These are phyloP conservation scores for Botrytis galanthina DNA, from an alignment of 2,329 filamentous ascomycete species.

Conservation along the genomic window DNA sequence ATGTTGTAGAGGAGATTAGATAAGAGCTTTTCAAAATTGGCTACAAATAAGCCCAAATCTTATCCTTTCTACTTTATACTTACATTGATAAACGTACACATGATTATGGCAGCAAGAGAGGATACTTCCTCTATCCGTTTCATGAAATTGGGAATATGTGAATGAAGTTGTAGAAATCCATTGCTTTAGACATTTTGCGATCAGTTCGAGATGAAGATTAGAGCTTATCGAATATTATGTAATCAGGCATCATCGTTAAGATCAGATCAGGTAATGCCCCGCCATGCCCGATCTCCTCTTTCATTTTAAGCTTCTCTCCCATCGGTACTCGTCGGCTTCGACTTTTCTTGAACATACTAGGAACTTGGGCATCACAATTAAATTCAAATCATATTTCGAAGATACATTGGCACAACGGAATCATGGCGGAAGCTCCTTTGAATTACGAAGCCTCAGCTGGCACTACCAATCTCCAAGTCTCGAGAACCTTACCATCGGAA, in stretches of 20 bases:
- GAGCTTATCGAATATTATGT: conserved; percentile 1
- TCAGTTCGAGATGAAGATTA: not conserved
- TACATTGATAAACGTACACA: not conserved
- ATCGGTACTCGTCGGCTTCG: not conserved
- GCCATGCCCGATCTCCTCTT: conserved; percentile 7
- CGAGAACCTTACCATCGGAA: conserved; percentile 72
- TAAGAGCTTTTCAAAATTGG: not conserved
- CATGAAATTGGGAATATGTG: not conserved
- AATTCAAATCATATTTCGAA: not conserved
- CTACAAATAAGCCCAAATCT: not conserved
- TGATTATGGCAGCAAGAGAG: not conserved
- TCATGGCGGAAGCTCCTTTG: conserved; percentile 41
- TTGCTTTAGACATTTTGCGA: not conserved
- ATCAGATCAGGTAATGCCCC: not conserved
- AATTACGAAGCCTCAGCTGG: conserved; percentile 74
- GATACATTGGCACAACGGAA: not conserved
- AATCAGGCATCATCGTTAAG: not conserved
- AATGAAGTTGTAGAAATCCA: not conserved
- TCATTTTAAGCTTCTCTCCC: not conserved
- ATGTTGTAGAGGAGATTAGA: not conserved
- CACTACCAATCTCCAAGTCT: conserved; percentile 62
- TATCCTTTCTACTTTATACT: not conserved
- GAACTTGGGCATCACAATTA: not conserved
- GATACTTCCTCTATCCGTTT: not conserved
- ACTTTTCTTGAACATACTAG: not conserved